These are phyloP conservation scores for Lachnellula cervina DNA, from an alignment of 2,329 filamentous ascomycete species.

Conservation along the genomic window DNA sequence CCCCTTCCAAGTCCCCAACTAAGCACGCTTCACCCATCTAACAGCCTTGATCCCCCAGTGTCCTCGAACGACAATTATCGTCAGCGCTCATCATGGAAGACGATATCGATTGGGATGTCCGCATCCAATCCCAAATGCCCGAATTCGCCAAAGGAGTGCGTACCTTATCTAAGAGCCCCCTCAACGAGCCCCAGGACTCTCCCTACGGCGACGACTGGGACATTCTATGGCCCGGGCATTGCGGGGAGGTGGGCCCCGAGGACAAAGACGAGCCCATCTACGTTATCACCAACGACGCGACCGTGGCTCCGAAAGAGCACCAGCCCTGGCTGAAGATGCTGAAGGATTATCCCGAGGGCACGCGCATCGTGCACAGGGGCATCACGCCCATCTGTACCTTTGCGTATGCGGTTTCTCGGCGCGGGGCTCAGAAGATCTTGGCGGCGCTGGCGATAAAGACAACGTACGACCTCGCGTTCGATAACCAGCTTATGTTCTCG, in stretches of 20 bases:
- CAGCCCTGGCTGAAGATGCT: slow-evolving; percentile 10
- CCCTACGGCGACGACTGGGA: slow-evolving; percentile 36
- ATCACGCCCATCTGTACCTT: slow-evolving; percentile 30
- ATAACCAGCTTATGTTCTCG: slow-evolving; percentile 13
- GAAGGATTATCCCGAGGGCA: slow-evolving; percentile 11
- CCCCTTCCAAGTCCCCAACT: too few species aligned
- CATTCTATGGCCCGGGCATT: slow-evolving; percentile 36
- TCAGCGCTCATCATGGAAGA: slow-evolving; percentile 41
- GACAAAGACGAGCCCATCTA: slow-evolving; percentile 13
- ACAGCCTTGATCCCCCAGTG: slow-evolving; percentile 10
- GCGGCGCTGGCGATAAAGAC: slow-evolving; percentile 48
- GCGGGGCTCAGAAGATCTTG: slow-evolving; percentile 49
- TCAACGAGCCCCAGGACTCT: slow-evolving; percentile 11
- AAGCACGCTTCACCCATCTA: not conserved
- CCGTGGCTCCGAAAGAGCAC: slow-evolving; percentile 20
- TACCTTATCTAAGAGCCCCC: not conserved
- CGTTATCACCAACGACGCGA: slow-evolving; percentile 26
- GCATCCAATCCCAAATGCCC: slow-evolving; percentile 13
- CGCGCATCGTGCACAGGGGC: slow-evolving; percentile 28
- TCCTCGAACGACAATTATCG: slow-evolving; percentile 32
- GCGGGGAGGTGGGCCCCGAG: slow-evolving; percentile 18
- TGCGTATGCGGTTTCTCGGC: slow-evolving; percentile 32
- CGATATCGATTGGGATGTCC: slow-evolving; percentile 42
- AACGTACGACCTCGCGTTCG: slow-evolving; percentile 23
- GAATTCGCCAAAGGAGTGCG: slow-evolving; percentile 22